Conservation (phyloP, 139 green algal species). For the Pedinophyceae sp. region DNA sequence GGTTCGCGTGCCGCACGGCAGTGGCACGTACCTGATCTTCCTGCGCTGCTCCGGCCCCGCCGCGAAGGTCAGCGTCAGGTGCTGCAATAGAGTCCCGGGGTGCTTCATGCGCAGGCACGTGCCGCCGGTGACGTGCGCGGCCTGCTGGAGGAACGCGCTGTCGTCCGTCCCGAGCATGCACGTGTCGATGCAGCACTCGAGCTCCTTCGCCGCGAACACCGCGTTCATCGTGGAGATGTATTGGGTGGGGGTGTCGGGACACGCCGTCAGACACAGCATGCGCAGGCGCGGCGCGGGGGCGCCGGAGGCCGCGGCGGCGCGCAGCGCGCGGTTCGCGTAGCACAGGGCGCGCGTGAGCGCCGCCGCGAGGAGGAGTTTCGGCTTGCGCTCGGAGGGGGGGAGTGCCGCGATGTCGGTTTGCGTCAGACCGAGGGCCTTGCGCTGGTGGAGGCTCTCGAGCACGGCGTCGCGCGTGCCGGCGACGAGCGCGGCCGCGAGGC, state of each 20-base stretch:
- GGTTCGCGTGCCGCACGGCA: too few species aligned
- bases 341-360: not conserved
- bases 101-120: conserved; percentile 10
- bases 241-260: conserved; percentile 11
- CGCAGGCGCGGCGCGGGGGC: too few species aligned
- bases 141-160: conserved; percentile 28
- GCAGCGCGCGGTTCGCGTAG: not conserved
- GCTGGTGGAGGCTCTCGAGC: too few species aligned
- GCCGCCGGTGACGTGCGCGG: conserved; percentile 20
- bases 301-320: too few species aligned
- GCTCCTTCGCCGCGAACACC: conserved; percentile 17
- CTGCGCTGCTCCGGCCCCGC: too few species aligned
- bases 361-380: too few species aligned
- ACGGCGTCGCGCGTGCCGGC: too few species aligned
- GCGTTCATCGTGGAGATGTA: conserved; percentile 27
- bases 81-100: conserved; percentile 13
- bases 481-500: too few species aligned
- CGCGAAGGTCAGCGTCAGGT: conserved; percentile 1
- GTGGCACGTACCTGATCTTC: too few species aligned
- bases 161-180: conserved; percentile 19
- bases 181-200: conserved; percentile 7
- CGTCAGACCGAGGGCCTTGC: too few species aligned
- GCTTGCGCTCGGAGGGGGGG: too few species aligned
- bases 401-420: too few species aligned
- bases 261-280: conserved; percentile 19